Conservation (phyloP, 169 alveolate genomes). For the Plasmodium cynomolgi region DNA sequence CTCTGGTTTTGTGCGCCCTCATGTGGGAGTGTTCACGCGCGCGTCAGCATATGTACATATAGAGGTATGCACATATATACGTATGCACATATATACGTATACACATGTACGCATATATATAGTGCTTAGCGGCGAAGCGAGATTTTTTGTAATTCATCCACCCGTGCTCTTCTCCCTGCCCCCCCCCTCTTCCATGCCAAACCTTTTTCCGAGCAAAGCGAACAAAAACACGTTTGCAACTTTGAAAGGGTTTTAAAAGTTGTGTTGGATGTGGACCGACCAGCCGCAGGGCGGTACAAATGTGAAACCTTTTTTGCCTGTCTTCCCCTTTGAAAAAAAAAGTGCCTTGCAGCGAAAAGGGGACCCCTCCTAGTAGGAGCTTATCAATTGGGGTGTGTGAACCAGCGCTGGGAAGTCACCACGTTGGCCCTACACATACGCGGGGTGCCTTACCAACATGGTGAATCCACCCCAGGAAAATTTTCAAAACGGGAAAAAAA, state of each 20-base stretch:
- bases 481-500: background rate
- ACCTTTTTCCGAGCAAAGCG: background rate
- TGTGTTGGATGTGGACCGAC: background rate
- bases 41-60: background rate
- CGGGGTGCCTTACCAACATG: background rate
- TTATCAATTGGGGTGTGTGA: background rate
- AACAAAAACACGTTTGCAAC: background rate
- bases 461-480: background rate
- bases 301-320: background rate
- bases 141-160: background rate
- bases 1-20: background rate
- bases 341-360: background rate
- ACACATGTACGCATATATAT: background rate
- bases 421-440: background rate
- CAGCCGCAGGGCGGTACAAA: background rate
- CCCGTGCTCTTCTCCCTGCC: background rate
- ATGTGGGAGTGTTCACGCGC: background rate
- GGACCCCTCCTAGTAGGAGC: background rate
- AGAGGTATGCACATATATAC: background rate
- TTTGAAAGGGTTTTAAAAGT: background rate
- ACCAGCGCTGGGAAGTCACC: background rate
- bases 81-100: background rate
- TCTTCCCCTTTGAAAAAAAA: background rate
- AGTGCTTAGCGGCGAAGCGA: background rate
- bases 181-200: background rate